Percentiles rank a stretch among this genome's conserved stretches.
Conservation (phyloP, 805 yeast genomes). For the Scheffersomyces coipomensis region DNA sequence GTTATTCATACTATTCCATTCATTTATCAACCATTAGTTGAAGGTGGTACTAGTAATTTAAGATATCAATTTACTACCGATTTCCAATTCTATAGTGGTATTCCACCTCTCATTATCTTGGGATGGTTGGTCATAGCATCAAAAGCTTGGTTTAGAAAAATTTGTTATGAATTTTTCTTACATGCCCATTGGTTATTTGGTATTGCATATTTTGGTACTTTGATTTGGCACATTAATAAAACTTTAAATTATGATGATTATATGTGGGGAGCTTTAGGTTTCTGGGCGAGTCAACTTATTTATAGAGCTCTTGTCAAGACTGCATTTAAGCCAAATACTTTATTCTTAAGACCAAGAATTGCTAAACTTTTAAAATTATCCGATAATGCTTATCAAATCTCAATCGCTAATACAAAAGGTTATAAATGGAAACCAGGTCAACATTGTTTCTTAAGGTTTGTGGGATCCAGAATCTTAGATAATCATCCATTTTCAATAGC, state of each 20-base stretch:
- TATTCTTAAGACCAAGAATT: conserved; percentile 36
- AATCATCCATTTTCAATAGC: conserved; percentile 58
- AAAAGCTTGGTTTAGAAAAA: conserved; percentile 37
- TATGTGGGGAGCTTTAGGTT: conserved; percentile 49
- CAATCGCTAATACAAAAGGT: conserved; percentile 32
- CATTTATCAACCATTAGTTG: conserved; percentile 39
- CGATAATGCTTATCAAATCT: conserved; percentile 28
- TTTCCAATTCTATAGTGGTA: conserved; percentile 34
- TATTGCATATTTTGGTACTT: conserved; percentile 44
- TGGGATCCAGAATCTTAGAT: conserved; percentile 43
- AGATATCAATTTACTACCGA: conserved; percentile 13
- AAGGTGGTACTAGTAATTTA: conserved; percentile 45
- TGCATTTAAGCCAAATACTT: conserved; percentile 41
- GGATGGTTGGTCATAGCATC: conserved; percentile 43
- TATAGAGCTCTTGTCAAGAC: conserved; percentile 48
- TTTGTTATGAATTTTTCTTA: conserved; percentile 46
- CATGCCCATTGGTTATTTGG: conserved; percentile 56
- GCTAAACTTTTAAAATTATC: conserved; percentile 27
- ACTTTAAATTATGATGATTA: conserved; percentile 37
- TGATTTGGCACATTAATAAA: conserved; percentile 44
- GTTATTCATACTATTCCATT: conserved; percentile 54
- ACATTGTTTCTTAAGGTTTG: conserved; percentile 49
- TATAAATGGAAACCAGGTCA: conserved; percentile 54
- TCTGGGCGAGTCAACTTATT: conserved; percentile 49
- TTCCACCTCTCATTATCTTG: conserved; percentile 48